These are phyloP conservation scores for Curvularia sp. DNA, from an alignment of 2,329 filamentous ascomycete species.

Conservation along the genomic window DNA sequence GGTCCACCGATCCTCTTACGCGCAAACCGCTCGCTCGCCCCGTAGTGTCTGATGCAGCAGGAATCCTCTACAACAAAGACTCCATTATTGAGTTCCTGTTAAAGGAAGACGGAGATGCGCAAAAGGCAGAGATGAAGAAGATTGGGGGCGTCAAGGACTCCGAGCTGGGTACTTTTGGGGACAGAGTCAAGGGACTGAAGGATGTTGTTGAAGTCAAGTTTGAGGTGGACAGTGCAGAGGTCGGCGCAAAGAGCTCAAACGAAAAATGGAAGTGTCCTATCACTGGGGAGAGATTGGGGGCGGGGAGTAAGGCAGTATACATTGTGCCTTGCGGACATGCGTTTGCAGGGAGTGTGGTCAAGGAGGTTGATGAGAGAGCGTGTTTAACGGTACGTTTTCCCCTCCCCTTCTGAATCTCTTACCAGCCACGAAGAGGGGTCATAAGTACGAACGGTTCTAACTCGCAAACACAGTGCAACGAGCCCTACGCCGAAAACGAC, in stretches of 20 bases:
- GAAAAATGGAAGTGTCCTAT: slow-evolving; percentile 83
- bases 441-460: slow-evolving; percentile 19
- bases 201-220: slow-evolving; percentile 91
- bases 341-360: slow-evolving; percentile 85
- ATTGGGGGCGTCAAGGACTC: slow-evolving; percentile 57
- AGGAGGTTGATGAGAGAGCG: slow-evolving; percentile 73
- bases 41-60: slow-evolving; percentile 83
- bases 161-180: slow-evolving; percentile 57
- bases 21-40: slow-evolving; percentile 75
- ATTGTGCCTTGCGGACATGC: slow-evolving; percentile 94
- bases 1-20: slow-evolving; percentile 88
- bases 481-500: slow-evolving; percentile 74
- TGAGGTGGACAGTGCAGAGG: slow-evolving; percentile 58
- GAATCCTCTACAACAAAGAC: slow-evolving; percentile 94
- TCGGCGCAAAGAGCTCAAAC: slow-evolving; percentile 50
- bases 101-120: slow-evolving; percentile 60
- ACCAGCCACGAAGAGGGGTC: neutral
- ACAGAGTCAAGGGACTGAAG: slow-evolving; percentile 76
- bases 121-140: slow-evolving; percentile 64
- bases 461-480: slow-evolving; percentile 68
- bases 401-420: neutral
- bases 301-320: slow-evolving; percentile 81
- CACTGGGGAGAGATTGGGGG: slow-evolving; percentile 84
- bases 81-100: slow-evolving; percentile 76
- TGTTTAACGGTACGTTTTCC: slow-evolving; percentile 62